Evolutionary conservation across 306 rosid species (phyloP).

Genomic region (Dalbergia oliveri): DNA sequence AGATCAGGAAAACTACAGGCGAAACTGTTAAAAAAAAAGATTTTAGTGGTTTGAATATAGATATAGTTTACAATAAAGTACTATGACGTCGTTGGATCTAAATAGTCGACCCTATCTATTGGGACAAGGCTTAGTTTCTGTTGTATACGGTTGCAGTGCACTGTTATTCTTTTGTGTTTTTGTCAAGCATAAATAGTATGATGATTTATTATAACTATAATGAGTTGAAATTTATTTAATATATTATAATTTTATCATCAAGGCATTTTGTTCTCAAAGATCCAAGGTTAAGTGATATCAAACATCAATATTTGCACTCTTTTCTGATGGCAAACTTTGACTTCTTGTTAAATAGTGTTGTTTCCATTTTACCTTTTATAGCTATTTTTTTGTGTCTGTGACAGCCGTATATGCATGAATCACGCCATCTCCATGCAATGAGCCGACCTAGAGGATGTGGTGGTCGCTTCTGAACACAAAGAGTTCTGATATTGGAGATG

Average conservation of each 20-base stretch:
- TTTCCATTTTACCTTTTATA: background rate
- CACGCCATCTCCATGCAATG: constrained; percentile 96
- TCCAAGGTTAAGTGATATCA: background rate
- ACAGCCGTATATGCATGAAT: constrained; percentile 97
- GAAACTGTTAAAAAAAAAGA: no score
- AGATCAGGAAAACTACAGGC: no score
- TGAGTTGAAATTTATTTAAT: background rate
- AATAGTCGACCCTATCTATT: no score
- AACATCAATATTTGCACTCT: constrained; percentile 2
- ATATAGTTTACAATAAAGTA: no score
- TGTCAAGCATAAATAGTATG: background rate
- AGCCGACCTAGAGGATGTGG: constrained; percentile 95
- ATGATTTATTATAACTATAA: background rate
- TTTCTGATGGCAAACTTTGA: background rate
- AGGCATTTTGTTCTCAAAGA: constrained; percentile 16
- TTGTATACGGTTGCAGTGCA: no score
- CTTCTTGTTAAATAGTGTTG: constrained; percentile 15
- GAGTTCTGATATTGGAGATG: constrained; percentile 45
- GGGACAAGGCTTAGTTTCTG: background rate
- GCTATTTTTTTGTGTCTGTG: constrained; percentile 35
- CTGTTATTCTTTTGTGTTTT: constrained; percentile 4
- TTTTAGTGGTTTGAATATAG: no score
- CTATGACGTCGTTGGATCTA: no score
- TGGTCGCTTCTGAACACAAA: constrained; percentile 90
- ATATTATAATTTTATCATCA: background rate